Evolutionary conservation across 352 stramenopile species (phyloP).

Genomic region (Lagenidium giganteum): DNA sequence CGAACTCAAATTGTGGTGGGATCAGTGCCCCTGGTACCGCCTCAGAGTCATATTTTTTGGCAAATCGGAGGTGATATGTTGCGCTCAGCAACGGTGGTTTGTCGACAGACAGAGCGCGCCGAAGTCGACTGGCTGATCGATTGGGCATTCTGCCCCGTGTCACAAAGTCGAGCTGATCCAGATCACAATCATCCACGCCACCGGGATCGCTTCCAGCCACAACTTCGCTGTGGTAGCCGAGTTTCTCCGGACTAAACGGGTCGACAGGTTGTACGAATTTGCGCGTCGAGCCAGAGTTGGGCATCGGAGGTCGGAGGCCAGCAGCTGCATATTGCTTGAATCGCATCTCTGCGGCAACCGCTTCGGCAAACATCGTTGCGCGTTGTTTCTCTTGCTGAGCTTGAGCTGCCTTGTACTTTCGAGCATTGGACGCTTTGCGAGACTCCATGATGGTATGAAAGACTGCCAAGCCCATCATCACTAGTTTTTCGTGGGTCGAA

Average conservation of each 20-base stretch:
- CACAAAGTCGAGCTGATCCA: too few species aligned
- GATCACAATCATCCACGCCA: too few species aligned
- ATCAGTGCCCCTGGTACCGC: too few species aligned
- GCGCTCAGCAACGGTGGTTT: constrained; percentile 23
- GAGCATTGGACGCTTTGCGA: constrained; percentile 28
- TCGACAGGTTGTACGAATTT: too few species aligned
- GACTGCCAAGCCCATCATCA: constrained; percentile 31
- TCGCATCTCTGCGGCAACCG: constrained; percentile 19
- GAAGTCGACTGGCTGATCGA: constrained; percentile 18
- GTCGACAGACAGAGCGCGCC: constrained; percentile 11
- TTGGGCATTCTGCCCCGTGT: constrained; percentile 1
- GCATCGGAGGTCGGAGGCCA: too few species aligned
- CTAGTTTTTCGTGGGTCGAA: constrained; percentile 32
- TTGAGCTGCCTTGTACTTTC: constrained; percentile 28
- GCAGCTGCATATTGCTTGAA: too few species aligned
- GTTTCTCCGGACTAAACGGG: too few species aligned
- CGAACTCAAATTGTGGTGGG: too few species aligned
- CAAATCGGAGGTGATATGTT: constrained; percentile 22
- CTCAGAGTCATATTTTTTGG: too few species aligned
- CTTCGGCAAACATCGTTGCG: constrained; percentile 26
- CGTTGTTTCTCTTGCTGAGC: constrained; percentile 24
- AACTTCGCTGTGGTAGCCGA: not conserved
- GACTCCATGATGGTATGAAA: constrained; percentile 37
- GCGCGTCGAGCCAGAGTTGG: too few species aligned
- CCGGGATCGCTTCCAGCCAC: not conserved